These are phyloP conservation scores for Vicia villosa DNA, from an alignment of 306 rosid genomes.

Conservation along the genomic window DNA sequence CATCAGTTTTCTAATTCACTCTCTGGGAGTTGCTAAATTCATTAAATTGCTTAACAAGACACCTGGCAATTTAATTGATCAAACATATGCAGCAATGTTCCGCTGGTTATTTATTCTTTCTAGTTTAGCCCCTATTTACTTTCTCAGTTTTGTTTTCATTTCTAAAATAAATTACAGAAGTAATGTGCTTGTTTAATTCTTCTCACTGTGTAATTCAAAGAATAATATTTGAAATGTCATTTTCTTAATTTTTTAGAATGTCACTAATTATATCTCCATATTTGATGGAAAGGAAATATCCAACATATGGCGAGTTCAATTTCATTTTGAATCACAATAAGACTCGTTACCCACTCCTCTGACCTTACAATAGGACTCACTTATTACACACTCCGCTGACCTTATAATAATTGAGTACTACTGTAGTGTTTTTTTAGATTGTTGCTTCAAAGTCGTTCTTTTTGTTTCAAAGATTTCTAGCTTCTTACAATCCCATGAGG, in stretches of 20 bases:
- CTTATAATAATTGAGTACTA: too few relatives aligned
- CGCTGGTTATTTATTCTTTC: background rate
- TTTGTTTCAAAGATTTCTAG: too few relatives aligned
- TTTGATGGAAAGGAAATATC: background rate
- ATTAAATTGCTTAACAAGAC: constrained; percentile 9
- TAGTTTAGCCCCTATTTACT: background rate
- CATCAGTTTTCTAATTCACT: constrained; percentile 7
- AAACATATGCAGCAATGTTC: background rate
- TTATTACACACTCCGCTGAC: too few relatives aligned
- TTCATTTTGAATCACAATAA: too few relatives aligned
- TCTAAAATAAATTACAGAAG: background rate
- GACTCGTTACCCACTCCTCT: too few relatives aligned
- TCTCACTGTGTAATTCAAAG: background rate
- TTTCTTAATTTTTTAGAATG: background rate
- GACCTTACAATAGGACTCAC: too few relatives aligned
- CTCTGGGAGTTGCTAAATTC: constrained; percentile 11
- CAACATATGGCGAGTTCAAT: too few relatives aligned
- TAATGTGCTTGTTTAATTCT: background rate
- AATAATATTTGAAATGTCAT: background rate
- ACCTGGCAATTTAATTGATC: background rate
- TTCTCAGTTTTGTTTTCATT: background rate
- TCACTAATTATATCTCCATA: background rate
- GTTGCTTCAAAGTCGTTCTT: too few relatives aligned
- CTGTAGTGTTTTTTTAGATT: too few relatives aligned
- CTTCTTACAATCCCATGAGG: too few relatives aligned